Percentiles rank a stretch among this genome's conserved stretches.
Evolutionary conservation across 768 basidiomycete genomes (phyloP).

Genomic region (Termitomyces sp.): DNA sequence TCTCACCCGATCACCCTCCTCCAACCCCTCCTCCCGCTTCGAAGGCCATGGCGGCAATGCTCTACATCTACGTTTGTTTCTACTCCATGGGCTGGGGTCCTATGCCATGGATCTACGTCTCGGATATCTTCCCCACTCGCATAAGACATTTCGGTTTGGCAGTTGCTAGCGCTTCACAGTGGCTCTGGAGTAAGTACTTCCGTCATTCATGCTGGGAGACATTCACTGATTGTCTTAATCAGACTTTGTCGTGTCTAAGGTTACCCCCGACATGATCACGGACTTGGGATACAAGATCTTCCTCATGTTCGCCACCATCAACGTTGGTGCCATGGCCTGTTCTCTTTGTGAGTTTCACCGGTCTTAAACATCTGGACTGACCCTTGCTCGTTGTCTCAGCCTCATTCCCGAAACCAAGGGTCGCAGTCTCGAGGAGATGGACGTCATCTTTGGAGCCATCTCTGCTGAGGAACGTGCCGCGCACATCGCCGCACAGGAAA

Average conservation of each 20-base stretch:
- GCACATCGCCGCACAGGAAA: slow-evolving; percentile 49
- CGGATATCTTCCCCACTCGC: too few species aligned
- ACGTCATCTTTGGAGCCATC: slow-evolving; percentile 55
- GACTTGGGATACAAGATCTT: slow-evolving; percentile 73
- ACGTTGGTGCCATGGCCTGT: slow-evolving; percentile 66
- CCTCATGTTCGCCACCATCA: slow-evolving; percentile 74
- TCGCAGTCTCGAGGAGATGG: slow-evolving; percentile 52
- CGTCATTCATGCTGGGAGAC: neutral
- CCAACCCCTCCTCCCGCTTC: slow-evolving; percentile 51
- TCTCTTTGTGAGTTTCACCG: slow-evolving; percentile 49
- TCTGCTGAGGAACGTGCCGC: slow-evolving; percentile 50
- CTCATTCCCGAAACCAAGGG: slow-evolving; percentile 65
- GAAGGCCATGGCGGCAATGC: slow-evolving; percentile 82
- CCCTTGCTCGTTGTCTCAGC: slow-evolving; percentile 15
- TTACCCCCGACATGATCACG: slow-evolving; percentile 62
- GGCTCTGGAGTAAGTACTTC: slow-evolving; percentile 62
- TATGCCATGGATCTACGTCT: slow-evolving; percentile 60
- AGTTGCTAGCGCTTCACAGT: too few species aligned
- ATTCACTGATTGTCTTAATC: slow-evolving; percentile 2
- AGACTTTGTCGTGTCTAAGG: slow-evolving; percentile 75
- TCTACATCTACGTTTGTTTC: slow-evolving; percentile 86
- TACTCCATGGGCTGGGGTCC: slow-evolving; percentile 87
- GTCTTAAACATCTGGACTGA: neutral
- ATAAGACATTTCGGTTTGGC: too few species aligned
- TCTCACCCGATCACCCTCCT: slow-evolving; percentile 17